Base-by-base conservation (phyloP, 257 asterid genomes). In the Euphrasia confusa region DNA sequence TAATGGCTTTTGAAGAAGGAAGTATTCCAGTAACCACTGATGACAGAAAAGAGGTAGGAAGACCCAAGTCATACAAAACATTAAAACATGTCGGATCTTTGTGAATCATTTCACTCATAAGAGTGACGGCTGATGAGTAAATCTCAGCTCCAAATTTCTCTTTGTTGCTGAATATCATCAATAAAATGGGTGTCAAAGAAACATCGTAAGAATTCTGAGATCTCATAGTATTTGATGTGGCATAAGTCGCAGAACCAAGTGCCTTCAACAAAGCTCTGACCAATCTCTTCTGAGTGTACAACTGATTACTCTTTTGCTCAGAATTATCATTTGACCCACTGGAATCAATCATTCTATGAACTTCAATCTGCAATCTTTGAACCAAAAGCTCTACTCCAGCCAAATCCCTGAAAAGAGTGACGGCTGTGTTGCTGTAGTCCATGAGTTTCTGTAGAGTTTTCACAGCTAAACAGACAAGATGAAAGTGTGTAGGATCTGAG, bases 61-160 rank as follows among this genome's bases (percentile, higher is more conserved):
- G 96, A 72, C 96, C 95, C 89, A 91, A 75, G 74, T 91, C 98
- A 65, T 76, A 77, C 83, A 91, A 71, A 61, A 79, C 82, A 70
- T 83, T 83, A 63, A 79, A 91, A 77, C 98, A 82, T 4, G 96
- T 88, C 4, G 98, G 98, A 66, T 91, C 96, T 76, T 85, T 91
- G 79, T 91, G 98, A 80, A 91, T 91, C 79, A 91, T 88, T 77
- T 91, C 98, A 66, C 96, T 91, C 96, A 91, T 88, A 71, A 91
- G 94, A 42, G 94, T 85, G 77, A 84, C 98, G 56, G 91, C 85
- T 5, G 98, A 80, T 61, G 90, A 79, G 73, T 83, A 91, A 45
- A 91, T 85, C 68, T 91, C 98, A 32, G 95, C 94, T 72, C 98
- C 98, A 71, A 91, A 91, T 55, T 77, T 83, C 54, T 82, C 98